phyloP scores from a whole-genome alignment of 176 grass and related monocot species.

The Melocanna baccifera region DNA sequence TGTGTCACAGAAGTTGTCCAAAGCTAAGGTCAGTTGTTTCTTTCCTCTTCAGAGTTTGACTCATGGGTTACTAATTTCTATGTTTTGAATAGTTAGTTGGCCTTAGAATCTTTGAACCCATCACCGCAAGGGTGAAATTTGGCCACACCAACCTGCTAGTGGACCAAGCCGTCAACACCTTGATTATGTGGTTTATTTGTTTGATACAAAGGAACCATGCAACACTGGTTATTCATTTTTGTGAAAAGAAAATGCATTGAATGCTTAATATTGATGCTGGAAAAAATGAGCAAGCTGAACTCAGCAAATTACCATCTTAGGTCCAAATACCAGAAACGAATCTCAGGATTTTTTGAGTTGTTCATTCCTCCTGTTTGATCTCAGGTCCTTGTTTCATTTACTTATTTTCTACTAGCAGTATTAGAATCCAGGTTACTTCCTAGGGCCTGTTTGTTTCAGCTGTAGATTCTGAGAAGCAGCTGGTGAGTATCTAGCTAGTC shows the following conservation, averaged over 20 bases:
- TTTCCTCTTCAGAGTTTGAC: not conserved
- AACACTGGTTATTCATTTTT: not conserved
- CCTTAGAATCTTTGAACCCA: not conserved
- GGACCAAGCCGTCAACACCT: not conserved
- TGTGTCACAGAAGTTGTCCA: conserved; percentile 15
- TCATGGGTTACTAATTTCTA: not conserved
- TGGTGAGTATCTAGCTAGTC: too few relatives aligned
- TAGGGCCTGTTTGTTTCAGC: too few relatives aligned
- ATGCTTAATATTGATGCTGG: not conserved
- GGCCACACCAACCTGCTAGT: not conserved
- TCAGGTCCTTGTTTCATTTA: not conserved
- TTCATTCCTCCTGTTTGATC: not conserved
- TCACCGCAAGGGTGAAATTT: not conserved
- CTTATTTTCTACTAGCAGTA: not conserved
- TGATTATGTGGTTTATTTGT: not conserved
- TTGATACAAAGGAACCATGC: not conserved
- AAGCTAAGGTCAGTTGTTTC: conserved; percentile 39
- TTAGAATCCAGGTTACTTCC: not conserved
- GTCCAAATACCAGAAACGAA: not conserved
- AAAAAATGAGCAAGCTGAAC: not conserved
- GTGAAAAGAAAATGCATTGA: not conserved
- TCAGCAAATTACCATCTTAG: not conserved
- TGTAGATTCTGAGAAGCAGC: too few relatives aligned
- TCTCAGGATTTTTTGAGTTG: not conserved
- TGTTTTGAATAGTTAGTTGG: not conserved